Conservation (phyloP, 2,329 filamentous ascomycete genomes). For the Fusarium hainanense region DNA sequence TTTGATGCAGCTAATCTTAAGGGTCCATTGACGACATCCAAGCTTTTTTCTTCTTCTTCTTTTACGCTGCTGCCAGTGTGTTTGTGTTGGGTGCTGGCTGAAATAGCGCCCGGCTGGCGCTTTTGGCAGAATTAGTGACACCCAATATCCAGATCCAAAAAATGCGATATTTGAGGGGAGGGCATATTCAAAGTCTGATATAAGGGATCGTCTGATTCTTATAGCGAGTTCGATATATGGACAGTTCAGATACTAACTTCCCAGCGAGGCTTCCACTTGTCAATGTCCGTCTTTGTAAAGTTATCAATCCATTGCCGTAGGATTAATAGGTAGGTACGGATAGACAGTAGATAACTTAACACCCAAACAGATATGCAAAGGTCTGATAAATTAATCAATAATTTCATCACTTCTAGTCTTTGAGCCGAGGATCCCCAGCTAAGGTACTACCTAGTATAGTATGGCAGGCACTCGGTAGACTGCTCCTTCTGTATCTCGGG, state of each 20-base stretch:
- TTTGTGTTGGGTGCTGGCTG: neutral
- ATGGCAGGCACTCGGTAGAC: neutral
- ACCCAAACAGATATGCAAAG: neutral
- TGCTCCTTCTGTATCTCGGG: neutral
- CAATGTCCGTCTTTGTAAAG: neutral
- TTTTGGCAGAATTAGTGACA: conserved; percentile 6
- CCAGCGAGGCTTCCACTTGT: neutral
- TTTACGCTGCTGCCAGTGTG: neutral
- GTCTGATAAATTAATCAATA: neutral
- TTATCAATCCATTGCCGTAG: neutral
- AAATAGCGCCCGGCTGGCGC: neutral
- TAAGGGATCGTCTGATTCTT: neutral
- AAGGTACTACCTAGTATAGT: neutral
- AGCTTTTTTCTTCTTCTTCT: conserved; percentile 4
- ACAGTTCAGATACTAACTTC: neutral
- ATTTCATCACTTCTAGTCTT: neutral
- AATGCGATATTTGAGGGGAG: neutral
- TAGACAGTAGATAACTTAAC: neutral
- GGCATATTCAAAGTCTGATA: neutral
- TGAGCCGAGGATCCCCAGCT: neutral
- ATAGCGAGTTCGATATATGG: neutral
- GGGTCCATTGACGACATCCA: conserved; percentile 22
- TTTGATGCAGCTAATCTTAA: conserved; percentile 24
- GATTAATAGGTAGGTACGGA: neutral
- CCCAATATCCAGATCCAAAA: neutral